Percentiles rank a stretch among this genome's conserved stretches.
Evolutionary conservation across 164 flowering plant genomes (phyloP).

Genomic region (Liriodendron chinense): DNA sequence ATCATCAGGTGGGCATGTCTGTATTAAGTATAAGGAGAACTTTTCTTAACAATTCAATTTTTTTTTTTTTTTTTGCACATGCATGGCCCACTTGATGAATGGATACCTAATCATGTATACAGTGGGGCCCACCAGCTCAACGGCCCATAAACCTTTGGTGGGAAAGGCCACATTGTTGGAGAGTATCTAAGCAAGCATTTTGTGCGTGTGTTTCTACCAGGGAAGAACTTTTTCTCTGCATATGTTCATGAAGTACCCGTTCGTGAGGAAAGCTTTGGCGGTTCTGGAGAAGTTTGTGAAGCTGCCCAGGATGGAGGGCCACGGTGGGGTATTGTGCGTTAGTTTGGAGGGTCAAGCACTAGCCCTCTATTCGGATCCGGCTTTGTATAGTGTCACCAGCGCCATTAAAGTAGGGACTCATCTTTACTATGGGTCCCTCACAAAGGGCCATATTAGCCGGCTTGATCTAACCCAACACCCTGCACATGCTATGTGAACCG

Average conservation of each 20-base stretch:
- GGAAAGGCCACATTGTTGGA: no score
- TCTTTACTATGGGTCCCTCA: slow-evolving; percentile 48
- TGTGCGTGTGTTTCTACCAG: slow-evolving; percentile 15
- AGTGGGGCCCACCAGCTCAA: no score
- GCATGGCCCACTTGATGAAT: no score
- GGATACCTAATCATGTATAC: no score
- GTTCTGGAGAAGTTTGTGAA: slow-evolving; percentile 25
- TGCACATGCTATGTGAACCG: neutral
- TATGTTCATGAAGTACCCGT: slow-evolving; percentile 24
- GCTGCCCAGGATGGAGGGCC: slow-evolving; percentile 7
- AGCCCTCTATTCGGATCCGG: slow-evolving; percentile 42
- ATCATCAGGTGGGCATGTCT: no score
- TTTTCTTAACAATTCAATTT: no score
- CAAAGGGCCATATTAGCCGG: slow-evolving; percentile 37
- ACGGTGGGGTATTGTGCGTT: slow-evolving; percentile 46
- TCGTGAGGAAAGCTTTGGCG: slow-evolving; percentile 36
- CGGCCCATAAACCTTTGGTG: no score
- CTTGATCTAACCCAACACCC: slow-evolving; percentile 30
- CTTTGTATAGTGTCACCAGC: slow-evolving; percentile 23
- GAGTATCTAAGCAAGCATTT: no score
- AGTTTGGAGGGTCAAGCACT: slow-evolving; percentile 54
- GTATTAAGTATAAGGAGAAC: no score
- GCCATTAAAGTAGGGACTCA: slow-evolving; percentile 48
- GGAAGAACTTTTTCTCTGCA: slow-evolving; percentile 19
- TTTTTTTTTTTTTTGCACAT: no score